Percentiles rank a stretch among this genome's conserved stretches.
phyloP scores from a whole-genome alignment of 2,329 filamentous ascomycete genomes.

The Monosporascus sp. region DNA sequence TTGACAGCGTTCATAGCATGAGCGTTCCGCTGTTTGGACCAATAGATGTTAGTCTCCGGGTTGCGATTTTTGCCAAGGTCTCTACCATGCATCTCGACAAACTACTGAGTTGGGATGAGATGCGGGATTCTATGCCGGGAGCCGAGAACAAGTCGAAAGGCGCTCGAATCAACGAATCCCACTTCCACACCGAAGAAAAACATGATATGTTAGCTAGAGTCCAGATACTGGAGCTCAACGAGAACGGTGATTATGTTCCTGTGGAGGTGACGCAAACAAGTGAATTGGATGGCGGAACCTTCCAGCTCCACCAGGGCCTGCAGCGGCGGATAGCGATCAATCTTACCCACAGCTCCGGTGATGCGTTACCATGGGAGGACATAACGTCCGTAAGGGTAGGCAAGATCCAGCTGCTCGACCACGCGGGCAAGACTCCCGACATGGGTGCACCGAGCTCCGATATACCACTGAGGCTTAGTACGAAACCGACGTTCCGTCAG shows the following conservation, averaged over 20 bases:
- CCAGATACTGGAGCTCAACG: slow-evolving; percentile 86
- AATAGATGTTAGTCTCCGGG: slow-evolving; percentile 69
- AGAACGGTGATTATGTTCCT: slow-evolving; percentile 84
- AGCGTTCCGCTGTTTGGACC: slow-evolving; percentile 79
- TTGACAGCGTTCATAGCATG: slow-evolving; percentile 98
- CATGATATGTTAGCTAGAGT: slow-evolving; percentile 87
- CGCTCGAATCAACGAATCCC: slow-evolving; percentile 78
- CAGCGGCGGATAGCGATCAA: slow-evolving; percentile 84
- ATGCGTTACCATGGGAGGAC: slow-evolving; percentile 83
- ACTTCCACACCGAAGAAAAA: slow-evolving; percentile 89
- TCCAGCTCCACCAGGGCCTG: slow-evolving; percentile 91
- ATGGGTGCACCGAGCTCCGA: slow-evolving; percentile 68
- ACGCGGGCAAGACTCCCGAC: slow-evolving; percentile 78
- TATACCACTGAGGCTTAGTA: slow-evolving; percentile 70
- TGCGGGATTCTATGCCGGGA: slow-evolving; percentile 71
- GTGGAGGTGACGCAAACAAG: slow-evolving; percentile 87
- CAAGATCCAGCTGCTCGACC: slow-evolving; percentile 76
- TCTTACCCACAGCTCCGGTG: slow-evolving; percentile 86
- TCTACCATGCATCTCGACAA: slow-evolving; percentile 95
- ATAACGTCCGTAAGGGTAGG: slow-evolving; percentile 73
- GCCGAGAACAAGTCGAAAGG: slow-evolving; percentile 51
- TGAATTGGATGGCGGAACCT: slow-evolving; percentile 81
- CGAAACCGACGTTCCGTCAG: slow-evolving; percentile 72
- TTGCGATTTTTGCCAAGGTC: slow-evolving; percentile 88
- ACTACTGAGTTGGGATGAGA: slow-evolving; percentile 96